These are phyloP conservation scores for Suillus sp. DNA, from an alignment of 768 basidiomycete species.

Conservation along the genomic window DNA sequence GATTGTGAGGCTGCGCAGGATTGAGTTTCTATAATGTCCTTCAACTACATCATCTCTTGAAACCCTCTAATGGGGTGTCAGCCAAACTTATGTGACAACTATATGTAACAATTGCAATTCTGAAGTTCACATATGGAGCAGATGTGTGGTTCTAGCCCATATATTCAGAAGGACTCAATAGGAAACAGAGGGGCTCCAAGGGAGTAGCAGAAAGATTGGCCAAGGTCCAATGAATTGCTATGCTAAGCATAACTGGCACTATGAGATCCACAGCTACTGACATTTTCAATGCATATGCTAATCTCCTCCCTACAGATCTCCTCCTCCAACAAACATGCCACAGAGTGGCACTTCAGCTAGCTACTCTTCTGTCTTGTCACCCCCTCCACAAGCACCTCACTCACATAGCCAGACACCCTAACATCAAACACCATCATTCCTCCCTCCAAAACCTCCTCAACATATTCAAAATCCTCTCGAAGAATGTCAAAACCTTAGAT, in stretches of 20 bases:
- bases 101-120: slow-evolving; percentile 20
- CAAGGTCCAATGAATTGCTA: slow-evolving; percentile 21
- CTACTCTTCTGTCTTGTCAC: slow-evolving; percentile 15
- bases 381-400: neutral
- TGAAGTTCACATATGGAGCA: slow-evolving; percentile 26
- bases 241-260: neutral
- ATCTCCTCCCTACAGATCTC: slow-evolving; percentile 14
- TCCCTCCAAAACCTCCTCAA: slow-evolving; percentile 21
- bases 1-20: too few relatives aligned
- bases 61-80: neutral
- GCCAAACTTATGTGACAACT: slow-evolving; percentile 7
- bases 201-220: slow-evolving; percentile 8
- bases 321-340: slow-evolving; percentile 8
- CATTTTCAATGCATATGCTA: slow-evolving; percentile 8
- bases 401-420: neutral
- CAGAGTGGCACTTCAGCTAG: slow-evolving; percentile 12
- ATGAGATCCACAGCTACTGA: slow-evolving; percentile 21
- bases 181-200: too few relatives aligned
- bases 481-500: slow-evolving; percentile 5
- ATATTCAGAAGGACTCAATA: neutral
- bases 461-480: neutral
- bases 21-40: too few relatives aligned
- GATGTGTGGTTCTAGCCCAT: slow-evolving; percentile 20
- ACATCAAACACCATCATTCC: slow-evolving; percentile 4
- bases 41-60: neutral